Base-by-base conservation (phyloP, 805 yeast genomes). In the Candida nanaspora region DNA sequence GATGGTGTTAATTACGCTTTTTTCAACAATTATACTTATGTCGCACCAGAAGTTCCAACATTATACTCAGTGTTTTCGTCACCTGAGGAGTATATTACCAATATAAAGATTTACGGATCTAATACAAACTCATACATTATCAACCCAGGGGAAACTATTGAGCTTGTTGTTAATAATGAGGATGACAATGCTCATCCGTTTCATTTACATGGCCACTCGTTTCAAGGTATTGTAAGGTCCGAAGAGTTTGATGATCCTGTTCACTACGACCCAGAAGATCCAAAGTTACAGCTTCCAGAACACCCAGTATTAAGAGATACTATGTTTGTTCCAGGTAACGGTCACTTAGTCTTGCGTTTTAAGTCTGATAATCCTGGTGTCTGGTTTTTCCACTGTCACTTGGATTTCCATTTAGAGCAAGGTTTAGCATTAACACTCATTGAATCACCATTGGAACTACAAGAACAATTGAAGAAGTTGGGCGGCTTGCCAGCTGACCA, bases 121-220 rank as follows among this genome's bases (percentile, higher is more conserved):
- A 80, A 79, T 52, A 78, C 82, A 41, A 80, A 80, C 55, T 64
- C 84, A 0, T 72, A 70, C 50, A 70, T 86, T 2, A 62, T 87
- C 19, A 74, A 76, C 42, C 55, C 68, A 5, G 76, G 74, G 38
- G 86, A 82, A 38, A 72, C 80, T 31, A 70, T 89, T 36, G 96
- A 88, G 51, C 62, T 88, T 35, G 83, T 86, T 1, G 57, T 88
- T 35, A 83, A 86, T 56, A 89, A 88, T 56, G 70, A 69, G 53
- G 96, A 88, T 58, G 80, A 91, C 9, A 95, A 96, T 53, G 82
- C 74, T 52, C 98, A 91, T 67, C 97, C 98, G 14, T 88, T 89
- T 89, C 98, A 89, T 67, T 66, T 89, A 57, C 98, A 89, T 66
- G 98, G 98, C 18, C 91, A 83, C 59, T 75, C 62, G 36, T 89